Evolutionary conservation across 495 filamentous ascomycete species (phyloP).

Genomic region (Aspergillus indologenus): DNA sequence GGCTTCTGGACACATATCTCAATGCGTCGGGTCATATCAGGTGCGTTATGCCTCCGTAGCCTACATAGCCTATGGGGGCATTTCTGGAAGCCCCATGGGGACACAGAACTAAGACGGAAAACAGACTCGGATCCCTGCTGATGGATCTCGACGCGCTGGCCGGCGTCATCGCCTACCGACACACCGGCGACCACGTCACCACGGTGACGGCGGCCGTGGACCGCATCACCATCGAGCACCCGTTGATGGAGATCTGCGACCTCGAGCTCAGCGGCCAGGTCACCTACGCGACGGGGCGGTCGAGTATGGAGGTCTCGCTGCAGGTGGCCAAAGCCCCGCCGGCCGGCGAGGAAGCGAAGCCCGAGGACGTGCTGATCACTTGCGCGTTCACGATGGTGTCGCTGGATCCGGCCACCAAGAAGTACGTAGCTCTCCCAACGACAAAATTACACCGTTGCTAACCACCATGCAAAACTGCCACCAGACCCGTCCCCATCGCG

Average conservation of each 20-base stretch:
- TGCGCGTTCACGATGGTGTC: constrained; percentile 88
- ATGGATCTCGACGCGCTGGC: constrained; percentile 84
- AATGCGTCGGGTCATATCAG: constrained; percentile 65
- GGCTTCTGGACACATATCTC: constrained; percentile 67
- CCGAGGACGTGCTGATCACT: constrained; percentile 70
- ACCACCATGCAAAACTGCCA: not conserved
- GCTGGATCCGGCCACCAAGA: constrained; percentile 70
- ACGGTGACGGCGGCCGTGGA: constrained; percentile 83
- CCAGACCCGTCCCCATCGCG: constrained; percentile 50
- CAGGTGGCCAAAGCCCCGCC: constrained; percentile 66
- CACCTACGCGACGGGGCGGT: constrained; percentile 74
- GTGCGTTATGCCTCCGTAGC: too few relatives aligned
- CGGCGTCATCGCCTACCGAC: constrained; percentile 77
- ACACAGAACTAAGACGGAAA: too few relatives aligned
- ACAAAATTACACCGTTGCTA: too few relatives aligned
- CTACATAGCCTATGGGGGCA: too few relatives aligned
- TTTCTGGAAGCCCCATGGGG: too few relatives aligned
- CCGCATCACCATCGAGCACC: constrained; percentile 71
- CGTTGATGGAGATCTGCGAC: constrained; percentile 75
- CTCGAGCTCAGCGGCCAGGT: constrained; percentile 77
- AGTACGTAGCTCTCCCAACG: too few relatives aligned
- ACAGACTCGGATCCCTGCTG: constrained; percentile 65
- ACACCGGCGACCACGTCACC: constrained; percentile 72
- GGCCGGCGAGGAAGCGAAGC: constrained; percentile 54
- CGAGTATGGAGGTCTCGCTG: constrained; percentile 76